Evolutionary conservation across 495 filamentous ascomycete genomes (phyloP).

Genomic region (Talaromyces thailandensis): DNA sequence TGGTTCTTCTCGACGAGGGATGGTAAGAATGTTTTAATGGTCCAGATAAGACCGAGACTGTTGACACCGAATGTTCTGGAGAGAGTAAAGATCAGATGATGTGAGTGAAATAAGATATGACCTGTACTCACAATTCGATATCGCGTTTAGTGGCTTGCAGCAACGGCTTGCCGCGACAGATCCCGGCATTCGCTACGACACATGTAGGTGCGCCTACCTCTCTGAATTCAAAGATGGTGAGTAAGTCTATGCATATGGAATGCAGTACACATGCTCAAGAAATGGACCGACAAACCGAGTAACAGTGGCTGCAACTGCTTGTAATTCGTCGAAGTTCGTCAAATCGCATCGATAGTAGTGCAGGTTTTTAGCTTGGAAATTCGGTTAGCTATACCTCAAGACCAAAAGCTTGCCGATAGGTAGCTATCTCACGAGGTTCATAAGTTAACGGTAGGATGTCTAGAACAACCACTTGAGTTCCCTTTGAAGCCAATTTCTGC

Average conservation of each 20-base stretch:
- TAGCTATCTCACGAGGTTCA: constrained; percentile 29
- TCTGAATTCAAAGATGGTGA: not conserved
- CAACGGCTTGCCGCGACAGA: constrained; percentile 57
- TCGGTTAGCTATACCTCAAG: not conserved
- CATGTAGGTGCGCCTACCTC: constrained; percentile 7
- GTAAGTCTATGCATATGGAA: not conserved
- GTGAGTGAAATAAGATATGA: constrained; percentile 52
- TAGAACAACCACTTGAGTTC: constrained; percentile 48
- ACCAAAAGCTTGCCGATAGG: not conserved
- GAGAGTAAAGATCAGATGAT: constrained; percentile 63
- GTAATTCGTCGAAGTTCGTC: constrained; percentile 52
- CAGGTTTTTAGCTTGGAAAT: constrained; percentile 16
- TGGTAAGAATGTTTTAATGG: constrained; percentile 65
- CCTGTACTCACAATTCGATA: constrained; percentile 19
- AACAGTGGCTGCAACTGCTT: constrained; percentile 50
- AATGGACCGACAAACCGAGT: constrained; percentile 6
- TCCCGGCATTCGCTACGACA: constrained; percentile 73
- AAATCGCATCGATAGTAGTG: constrained; percentile 71
- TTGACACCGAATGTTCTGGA: constrained; percentile 14
- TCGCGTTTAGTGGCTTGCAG: constrained; percentile 52
- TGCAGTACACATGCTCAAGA: not conserved
- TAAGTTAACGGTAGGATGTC: constrained; percentile 54
- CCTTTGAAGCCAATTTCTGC: constrained; percentile 41
- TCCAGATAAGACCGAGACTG: constrained; percentile 28
- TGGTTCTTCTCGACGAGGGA: constrained; percentile 50